Evolutionary conservation across 768 basidiomycete species (phyloP), one percentile per base, ranked within the genome.

Genomic region (Tricholomella constricta): DNA sequence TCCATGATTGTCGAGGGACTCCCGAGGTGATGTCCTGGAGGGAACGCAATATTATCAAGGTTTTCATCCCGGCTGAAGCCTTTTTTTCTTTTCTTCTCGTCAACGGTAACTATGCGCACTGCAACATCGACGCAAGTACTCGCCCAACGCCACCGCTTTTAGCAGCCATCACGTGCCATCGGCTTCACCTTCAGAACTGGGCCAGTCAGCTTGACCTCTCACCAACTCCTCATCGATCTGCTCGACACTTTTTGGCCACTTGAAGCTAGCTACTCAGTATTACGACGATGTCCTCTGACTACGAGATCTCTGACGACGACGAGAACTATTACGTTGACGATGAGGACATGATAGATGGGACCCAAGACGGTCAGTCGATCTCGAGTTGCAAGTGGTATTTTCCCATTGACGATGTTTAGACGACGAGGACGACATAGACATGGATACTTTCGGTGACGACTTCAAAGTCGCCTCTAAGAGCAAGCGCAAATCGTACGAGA

Each of bases 401-500:
- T 41, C 34, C 34, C 43, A 50, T 41, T 53, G 40, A 50, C 45
- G 37, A 34, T 35, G 34, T 41, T 2, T 25, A 48, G 50, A 54
- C 15, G 46, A 63, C 52, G 83, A 82, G 17, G 83, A 84, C 50
- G 89, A 88, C 27, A 81, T 88, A 72, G 88, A 86, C 55, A 80
- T 87, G 75, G 88, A 87, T 57, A 75, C 74, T 42, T 80, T 77
- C 60, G 78, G 78, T 25, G 82, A 87, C 49, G 86, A 88, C 65
- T 85, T 85, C 69, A 83, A 76, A 56, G 71, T 87, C 42, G 62
- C 72, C 0, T 67, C 75, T 4, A 85, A 83, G 65, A 76, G 74
- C 38, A 80, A 79, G 61, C 77, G 67, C 57, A 89, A 91, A 72
- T 70, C 84, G 2, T 97, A 93, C 65, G 92, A 97, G 62, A 83